These are phyloP conservation scores for Arthrobotrys sinensis DNA, from an alignment of 2,329 filamentous ascomycete genomes.

Conservation along the genomic window DNA sequence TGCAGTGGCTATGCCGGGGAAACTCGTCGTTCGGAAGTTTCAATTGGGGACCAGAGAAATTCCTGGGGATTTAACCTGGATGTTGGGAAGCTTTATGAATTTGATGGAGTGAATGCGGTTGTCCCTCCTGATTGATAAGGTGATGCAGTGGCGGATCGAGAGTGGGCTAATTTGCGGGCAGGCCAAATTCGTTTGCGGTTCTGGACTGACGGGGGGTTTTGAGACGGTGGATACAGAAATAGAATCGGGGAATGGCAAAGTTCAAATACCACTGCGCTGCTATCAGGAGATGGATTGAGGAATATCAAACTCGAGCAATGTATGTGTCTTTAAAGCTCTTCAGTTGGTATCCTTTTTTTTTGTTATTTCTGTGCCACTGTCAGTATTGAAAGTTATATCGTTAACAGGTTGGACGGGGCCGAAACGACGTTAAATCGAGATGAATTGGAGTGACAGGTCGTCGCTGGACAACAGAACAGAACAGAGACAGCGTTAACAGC, in stretches of 20 bases:
- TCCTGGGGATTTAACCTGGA: background rate
- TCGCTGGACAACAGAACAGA: background rate
- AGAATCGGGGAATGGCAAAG: conserved; percentile 30
- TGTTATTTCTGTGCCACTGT: conserved; percentile 20
- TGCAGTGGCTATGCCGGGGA: conserved; percentile 24
- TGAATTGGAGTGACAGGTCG: conserved; percentile 25
- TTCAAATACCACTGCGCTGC: conserved; percentile 22
- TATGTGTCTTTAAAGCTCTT: conserved; percentile 9
- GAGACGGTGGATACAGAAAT: conserved; percentile 28
- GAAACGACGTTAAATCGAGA: conserved; percentile 22
- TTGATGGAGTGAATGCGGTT: conserved; percentile 6
- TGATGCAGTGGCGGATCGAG: conserved; percentile 53
- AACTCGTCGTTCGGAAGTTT: conserved; percentile 31
- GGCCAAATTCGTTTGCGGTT: conserved; percentile 48
- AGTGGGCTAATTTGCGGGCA: conserved; percentile 35
- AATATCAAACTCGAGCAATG: conserved; percentile 22
- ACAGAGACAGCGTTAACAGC: conserved; percentile 24
- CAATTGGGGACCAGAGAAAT: conserved; percentile 26
- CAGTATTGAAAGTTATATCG: conserved; percentile 15
- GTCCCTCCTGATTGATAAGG: conserved; percentile 4
- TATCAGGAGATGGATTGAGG: conserved; percentile 38
- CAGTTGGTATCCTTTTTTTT: background rate
- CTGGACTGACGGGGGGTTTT: conserved; percentile 24
- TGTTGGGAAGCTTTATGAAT: conserved; percentile 6
- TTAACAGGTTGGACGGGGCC: conserved; percentile 9